Base-by-base conservation (phyloP, 495 filamentous ascomycete species). In the Aspergillus egyptiacus region DNA sequence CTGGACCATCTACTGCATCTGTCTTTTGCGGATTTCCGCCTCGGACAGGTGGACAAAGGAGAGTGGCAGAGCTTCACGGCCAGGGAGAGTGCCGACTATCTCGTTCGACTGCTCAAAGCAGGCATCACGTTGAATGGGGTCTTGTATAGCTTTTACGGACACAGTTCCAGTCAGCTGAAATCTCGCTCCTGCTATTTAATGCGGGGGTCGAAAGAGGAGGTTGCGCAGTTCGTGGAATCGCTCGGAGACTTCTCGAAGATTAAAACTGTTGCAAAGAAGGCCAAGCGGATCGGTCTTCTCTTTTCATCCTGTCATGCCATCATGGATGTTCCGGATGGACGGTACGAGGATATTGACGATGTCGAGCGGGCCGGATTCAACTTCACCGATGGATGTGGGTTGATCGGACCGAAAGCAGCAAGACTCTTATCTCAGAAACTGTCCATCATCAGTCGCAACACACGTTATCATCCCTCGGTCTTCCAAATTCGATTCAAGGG, bases 341-440 rank as follows among this genome's bases (percentile, higher is more conserved):
- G 19, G 5, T 43, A 43, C 14, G 40, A 43, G 18, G 40, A 25
- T 9, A 43, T 43, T 10, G 40, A 43, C 15, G 40, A 43, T 43
- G 11, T 43, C 24, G 40, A 43, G 15, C 2, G 19, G 5, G 10
- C 22, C 2, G 40, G 40, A 2, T 43, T 30, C 11, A 43, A 27
- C 24, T 43, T 43, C 40, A 43, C 40, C n/a, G 40, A 43, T 30
- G 40, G 40, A 22, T 43, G 40, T 30, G 40, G 40, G 24, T 15
- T 43, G 13, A 27, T 43, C 3, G 40, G 40, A 24, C 19, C 40
- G n/a, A 28, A 28, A 2, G 10, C 40, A 2, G 40, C 40, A 30
- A 17, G 15, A 22, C 5, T 28, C 5, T 15, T 43, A 25, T 25
- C 40, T 5, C 24, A 18, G 9, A 43, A 18, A 27, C 15, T 43